Evolutionary conservation across 1,284 basidiomycete genomes (phyloP).

Genomic region (Thecaphora frezii): DNA sequence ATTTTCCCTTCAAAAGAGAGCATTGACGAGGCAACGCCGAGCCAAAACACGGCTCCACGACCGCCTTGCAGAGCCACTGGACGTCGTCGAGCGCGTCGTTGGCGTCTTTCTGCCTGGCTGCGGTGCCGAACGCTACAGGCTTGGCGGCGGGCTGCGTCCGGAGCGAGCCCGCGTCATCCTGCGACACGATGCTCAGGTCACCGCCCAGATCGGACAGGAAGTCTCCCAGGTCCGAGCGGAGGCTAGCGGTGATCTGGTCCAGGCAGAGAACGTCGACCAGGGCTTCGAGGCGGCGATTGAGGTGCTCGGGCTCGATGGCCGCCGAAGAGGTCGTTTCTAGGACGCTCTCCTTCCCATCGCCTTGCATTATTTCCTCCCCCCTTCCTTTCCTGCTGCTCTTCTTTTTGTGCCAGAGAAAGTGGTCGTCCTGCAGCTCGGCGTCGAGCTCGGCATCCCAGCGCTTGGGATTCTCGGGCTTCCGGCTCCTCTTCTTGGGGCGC

Average conservation of each 20-base stretch:
- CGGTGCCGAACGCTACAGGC: conserved; percentile 13
- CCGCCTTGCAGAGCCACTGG: conserved; percentile 49
- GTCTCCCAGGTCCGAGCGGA: conserved; percentile 18
- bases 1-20: conserved; percentile 42
- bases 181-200: not conserved
- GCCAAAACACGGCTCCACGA: conserved; percentile 45
- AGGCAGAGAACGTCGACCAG: conserved; percentile 36
- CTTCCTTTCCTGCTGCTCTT: not conserved
- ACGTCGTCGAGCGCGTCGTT: conserved; percentile 52
- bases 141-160: not conserved
- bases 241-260: conserved; percentile 19
- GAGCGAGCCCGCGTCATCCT: too few species aligned
- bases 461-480: conserved; percentile 31
- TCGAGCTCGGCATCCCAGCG: conserved; percentile 23
- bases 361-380: conserved; percentile 4
- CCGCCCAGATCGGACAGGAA: conserved; percentile 9
- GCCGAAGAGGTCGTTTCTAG: conserved; percentile 17
- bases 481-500: conserved; percentile 2
- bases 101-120: conserved; percentile 1
- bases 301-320: conserved; percentile 22
- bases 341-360: conserved; percentile 11
- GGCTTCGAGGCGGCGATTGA: conserved; percentile 30
- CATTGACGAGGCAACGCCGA: conserved; percentile 39
- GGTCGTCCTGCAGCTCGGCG: conserved; percentile 8
- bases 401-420: conserved; percentile 30